Percentiles rank a stretch among this genome's conserved stretches.
These are phyloP conservation scores for Geosmithia morbida DNA, from an alignment of 2,329 filamentous ascomycete genomes.

Conservation along the genomic window DNA sequence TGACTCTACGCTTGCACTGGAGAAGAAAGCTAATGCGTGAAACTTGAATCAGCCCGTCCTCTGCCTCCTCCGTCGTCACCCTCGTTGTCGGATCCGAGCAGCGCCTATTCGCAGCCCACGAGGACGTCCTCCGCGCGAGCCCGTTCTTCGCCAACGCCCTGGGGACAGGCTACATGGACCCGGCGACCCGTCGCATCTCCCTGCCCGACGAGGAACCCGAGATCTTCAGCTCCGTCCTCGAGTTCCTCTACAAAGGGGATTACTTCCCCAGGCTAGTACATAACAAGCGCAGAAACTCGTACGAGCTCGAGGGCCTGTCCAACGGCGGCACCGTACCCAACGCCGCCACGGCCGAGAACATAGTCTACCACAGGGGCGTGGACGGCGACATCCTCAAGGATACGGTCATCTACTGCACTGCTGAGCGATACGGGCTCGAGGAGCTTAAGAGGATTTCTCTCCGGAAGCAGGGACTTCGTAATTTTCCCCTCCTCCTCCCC, in stretches of 20 bases:
- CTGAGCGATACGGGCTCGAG: constrained; percentile 68
- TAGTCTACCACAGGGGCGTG: constrained; percentile 51
- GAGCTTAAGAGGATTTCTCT: constrained; percentile 75
- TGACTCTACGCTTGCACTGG: too few species aligned
- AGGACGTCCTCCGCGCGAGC: constrained; percentile 66
- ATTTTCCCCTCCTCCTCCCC: constrained; percentile 12
- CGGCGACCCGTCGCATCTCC: constrained; percentile 50
- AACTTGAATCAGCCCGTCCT: not conserved
- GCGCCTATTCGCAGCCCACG: constrained; percentile 81
- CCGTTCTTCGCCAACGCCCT: constrained; percentile 51
- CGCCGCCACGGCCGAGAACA: constrained; percentile 39
- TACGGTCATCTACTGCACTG: constrained; percentile 82
- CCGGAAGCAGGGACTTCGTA: constrained; percentile 76
- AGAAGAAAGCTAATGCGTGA: not conserved
- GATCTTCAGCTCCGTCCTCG: constrained; percentile 78
- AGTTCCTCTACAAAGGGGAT: constrained; percentile 89
- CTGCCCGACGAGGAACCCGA: constrained; percentile 80
- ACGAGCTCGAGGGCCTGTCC: constrained; percentile 58
- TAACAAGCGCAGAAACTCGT: constrained; percentile 67
- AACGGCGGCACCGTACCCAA: constrained; percentile 18
- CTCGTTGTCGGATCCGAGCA: constrained; percentile 69
- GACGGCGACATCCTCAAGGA: constrained; percentile 67
- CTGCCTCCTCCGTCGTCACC: constrained; percentile 58
- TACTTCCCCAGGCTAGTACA: constrained; percentile 75
- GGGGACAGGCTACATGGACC: constrained; percentile 18